phyloP scores from a whole-genome alignment of 306 rosid genomes.

The Ammopiptanthus mongolicus region DNA sequence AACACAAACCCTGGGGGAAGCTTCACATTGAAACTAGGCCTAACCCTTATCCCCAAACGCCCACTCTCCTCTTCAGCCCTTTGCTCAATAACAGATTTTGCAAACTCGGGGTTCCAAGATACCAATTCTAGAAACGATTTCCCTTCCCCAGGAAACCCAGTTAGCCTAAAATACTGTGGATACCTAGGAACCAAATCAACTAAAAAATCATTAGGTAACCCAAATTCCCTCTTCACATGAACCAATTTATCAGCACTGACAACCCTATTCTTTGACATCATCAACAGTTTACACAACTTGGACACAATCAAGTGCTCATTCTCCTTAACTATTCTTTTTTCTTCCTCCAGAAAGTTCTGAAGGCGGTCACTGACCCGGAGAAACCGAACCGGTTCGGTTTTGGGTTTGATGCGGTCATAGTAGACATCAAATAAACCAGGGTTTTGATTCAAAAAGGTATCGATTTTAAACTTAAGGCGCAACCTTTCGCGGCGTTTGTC shows the following conservation, averaged over 20 bases:
- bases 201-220: slow-evolving; percentile 80
- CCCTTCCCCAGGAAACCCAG: slow-evolving; percentile 63
- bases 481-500: slow-evolving; percentile 71
- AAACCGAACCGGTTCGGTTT: slow-evolving; percentile 54
- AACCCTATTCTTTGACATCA: slow-evolving; percentile 68
- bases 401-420: slow-evolving; percentile 67
- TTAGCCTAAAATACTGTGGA: slow-evolving; percentile 61
- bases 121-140: slow-evolving; percentile 66
- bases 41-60: slow-evolving; percentile 53
- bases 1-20: slow-evolving; percentile 69
- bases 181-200: slow-evolving; percentile 76
- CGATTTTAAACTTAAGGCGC: slow-evolving; percentile 43
- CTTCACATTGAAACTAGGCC: slow-evolving; percentile 67
- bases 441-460: slow-evolving; percentile 49
- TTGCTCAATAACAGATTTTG: slow-evolving; percentile 68
- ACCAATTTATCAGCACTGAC: slow-evolving; percentile 75
- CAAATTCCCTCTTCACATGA: slow-evolving; percentile 83
- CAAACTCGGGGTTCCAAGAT: slow-evolving; percentile 62
- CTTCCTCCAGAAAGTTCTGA: slow-evolving; percentile 47
- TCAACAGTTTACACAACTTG: slow-evolving; percentile 67
- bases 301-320: slow-evolving; percentile 57
- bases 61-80: slow-evolving; percentile 69
- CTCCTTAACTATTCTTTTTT: slow-evolving; percentile 32
- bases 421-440: slow-evolving; percentile 66
- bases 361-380: slow-evolving; percentile 46